phyloP scores from a whole-genome alignment of 1,139 yeast species.

The Yamadazyma triangularis region DNA sequence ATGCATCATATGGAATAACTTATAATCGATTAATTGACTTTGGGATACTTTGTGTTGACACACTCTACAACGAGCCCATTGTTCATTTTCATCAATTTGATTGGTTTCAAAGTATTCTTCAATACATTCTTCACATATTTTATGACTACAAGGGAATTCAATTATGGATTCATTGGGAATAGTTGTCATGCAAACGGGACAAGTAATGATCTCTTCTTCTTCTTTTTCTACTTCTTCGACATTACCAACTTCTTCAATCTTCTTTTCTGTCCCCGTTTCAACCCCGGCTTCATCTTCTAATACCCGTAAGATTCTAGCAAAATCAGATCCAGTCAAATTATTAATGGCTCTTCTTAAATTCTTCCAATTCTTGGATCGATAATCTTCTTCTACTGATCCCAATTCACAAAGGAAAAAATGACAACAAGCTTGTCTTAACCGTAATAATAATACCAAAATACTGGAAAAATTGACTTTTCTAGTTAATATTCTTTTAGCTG shows the following conservation, averaged over 20 bases:
- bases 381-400: constrained; percentile 19
- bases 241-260: no score
- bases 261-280: not conserved
- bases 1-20: constrained; percentile 46
- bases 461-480: constrained; percentile 44
- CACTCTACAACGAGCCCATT: constrained; percentile 47
- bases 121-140: constrained; percentile 60
- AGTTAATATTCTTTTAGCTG: constrained; percentile 51
- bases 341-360: constrained; percentile 16
- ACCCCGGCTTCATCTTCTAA: constrained; percentile 1
- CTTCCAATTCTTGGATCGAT: constrained; percentile 13
- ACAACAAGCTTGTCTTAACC: constrained; percentile 89
- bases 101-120: constrained; percentile 45
- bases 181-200: constrained; percentile 68
- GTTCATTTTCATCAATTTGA: constrained; percentile 29
- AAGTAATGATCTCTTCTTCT: constrained; percentile 29
- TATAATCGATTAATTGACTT: constrained; percentile 43
- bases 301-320: constrained; percentile 1
- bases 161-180: constrained; percentile 27
- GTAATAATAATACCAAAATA: constrained; percentile 66
- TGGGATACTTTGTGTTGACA: constrained; percentile 43
- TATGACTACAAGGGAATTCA: constrained; percentile 63
- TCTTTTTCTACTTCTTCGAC: no score
- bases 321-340: constrained; percentile 1
- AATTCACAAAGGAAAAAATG: constrained; percentile 73